These are phyloP conservation scores for Russula virescens DNA, from an alignment of 768 basidiomycete species.

Conservation along the genomic window DNA sequence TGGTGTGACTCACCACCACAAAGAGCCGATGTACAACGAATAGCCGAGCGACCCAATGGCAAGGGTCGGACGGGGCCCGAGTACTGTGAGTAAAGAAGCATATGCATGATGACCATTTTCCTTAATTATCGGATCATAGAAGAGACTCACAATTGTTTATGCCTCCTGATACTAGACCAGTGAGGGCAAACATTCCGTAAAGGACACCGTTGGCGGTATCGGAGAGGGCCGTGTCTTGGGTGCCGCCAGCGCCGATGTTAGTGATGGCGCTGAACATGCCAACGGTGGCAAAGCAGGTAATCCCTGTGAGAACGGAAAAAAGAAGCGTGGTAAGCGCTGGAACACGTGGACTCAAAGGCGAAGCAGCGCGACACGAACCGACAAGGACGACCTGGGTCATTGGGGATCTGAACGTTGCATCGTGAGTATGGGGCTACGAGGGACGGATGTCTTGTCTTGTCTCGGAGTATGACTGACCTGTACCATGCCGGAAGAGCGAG, in stretches of 20 bases:
- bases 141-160: conserved; percentile 32
- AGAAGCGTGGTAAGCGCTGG: not conserved
- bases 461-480: conserved; percentile 3
- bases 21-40: conserved; percentile 43
- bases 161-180: conserved; percentile 37
- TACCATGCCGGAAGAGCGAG: conserved; percentile 21
- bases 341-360: not conserved
- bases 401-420: conserved; percentile 7
- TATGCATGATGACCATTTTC: not conserved
- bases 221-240: conserved; percentile 36
- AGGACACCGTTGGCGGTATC: conserved; percentile 40
- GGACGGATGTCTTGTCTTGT: too few relatives aligned
- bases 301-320: not conserved
- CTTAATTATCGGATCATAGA: conserved; percentile 2
- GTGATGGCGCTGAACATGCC: conserved; percentile 39
- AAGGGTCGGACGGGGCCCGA: conserved; percentile 47
- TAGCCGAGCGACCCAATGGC: conserved; percentile 49
- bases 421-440: not conserved
- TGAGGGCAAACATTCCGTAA: conserved; percentile 40
- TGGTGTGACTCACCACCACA: conserved; percentile 37
- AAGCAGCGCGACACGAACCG: conserved; percentile 2
- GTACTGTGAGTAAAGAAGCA: conserved; percentile 26
- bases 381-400: conserved; percentile 23
- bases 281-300: conserved; percentile 32
- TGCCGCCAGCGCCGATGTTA: conserved; percentile 38